Base-by-base conservation (phyloP, 1,284 basidiomycete species). In the Ceratorhiza oryzae-sativae region DNA sequence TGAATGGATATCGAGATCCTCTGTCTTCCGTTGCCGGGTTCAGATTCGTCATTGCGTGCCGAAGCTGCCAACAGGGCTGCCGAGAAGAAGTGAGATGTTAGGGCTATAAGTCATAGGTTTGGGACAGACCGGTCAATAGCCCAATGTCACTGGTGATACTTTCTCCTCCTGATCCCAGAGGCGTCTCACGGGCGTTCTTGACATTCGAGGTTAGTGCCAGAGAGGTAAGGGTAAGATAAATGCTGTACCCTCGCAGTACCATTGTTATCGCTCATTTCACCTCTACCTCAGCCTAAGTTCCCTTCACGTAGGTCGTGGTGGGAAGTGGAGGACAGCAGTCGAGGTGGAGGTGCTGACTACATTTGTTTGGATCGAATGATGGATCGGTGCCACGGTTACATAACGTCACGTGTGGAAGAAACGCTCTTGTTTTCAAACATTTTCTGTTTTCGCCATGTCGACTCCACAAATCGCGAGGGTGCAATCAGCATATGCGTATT, bases 281-380 rank as follows among this genome's bases (percentile, higher is more conserved):
- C 9, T n/a, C 5, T 10, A 4, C 30, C 32, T 23, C 13, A 39
- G 51, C 10, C 13, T n/a, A 18, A 20, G 39, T 5, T 56, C 20
- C 13, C 4, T 36, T 23, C 18, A 13, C 3, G 34, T 15, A 9
- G 53, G 23, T 45, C 25, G n/a, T 68, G 34, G 65, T 36, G 65
- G 41, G 1, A n/a, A 20, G 51, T 15, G 65, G 55, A 23, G 34
- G 53, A 32, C 27, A 41, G 23, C 32, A 25, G 42, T 41, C 53
- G 18, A 58, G n/a, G 65, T 68, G 65, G 65, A 68, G 65, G 65
- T 58, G 53, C 45, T 45, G 55, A 56, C 55, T 8, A 36, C 25
- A n/a, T 65, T 6, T 23, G 36, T 49, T 18, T 53, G 51, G 42
- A 65, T 58, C 55, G 55, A 25, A 23, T n/a, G 8, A 25, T 12